phyloP scores from a whole-genome alignment of 2,329 filamentous ascomycete species.

The Nemania sp. region DNA sequence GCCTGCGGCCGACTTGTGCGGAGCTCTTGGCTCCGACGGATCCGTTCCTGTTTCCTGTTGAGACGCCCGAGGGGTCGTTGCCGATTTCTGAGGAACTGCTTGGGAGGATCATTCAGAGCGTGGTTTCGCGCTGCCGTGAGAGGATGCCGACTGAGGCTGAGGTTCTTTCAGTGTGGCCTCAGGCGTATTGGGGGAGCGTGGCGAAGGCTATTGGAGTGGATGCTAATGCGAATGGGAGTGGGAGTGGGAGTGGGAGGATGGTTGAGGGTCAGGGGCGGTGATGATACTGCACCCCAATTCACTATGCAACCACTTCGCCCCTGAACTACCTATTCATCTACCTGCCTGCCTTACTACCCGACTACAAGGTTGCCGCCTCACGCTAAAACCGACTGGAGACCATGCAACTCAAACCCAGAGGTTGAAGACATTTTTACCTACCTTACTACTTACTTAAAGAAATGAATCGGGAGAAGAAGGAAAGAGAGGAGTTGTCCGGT shows the following conservation, averaged over 20 bases:
- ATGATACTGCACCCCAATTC: too few relatives aligned
- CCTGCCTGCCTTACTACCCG: too few relatives aligned
- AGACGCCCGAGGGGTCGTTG: constrained; percentile 57
- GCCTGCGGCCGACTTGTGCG: constrained; percentile 64
- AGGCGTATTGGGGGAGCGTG: constrained; percentile 64
- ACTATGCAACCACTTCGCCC: too few relatives aligned
- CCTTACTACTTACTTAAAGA: too few relatives aligned
- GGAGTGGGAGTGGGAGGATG: constrained; percentile 5
- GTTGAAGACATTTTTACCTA: too few relatives aligned
- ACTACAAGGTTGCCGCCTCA: too few relatives aligned
- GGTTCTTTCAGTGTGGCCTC: constrained; percentile 58
- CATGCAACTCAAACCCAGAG: too few relatives aligned
- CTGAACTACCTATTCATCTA: too few relatives aligned
- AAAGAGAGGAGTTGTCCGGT: too few relatives aligned
- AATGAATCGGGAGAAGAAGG: too few relatives aligned
- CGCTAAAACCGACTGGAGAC: too few relatives aligned
- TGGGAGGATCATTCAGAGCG: constrained; percentile 64
- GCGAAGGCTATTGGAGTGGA: constrained; percentile 52
- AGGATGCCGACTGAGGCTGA: constrained; percentile 62
- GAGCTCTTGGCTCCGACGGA: constrained; percentile 63
- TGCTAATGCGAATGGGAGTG: constrained; percentile 1
- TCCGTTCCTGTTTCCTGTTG: constrained; percentile 65
- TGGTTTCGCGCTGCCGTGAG: constrained; percentile 61
- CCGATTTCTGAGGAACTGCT: constrained; percentile 66
- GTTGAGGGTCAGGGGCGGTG: too few relatives aligned